These are phyloP conservation scores for Aurifilum marmelostoma DNA, from an alignment of 2,329 filamentous ascomycete genomes.

Conservation along the genomic window DNA sequence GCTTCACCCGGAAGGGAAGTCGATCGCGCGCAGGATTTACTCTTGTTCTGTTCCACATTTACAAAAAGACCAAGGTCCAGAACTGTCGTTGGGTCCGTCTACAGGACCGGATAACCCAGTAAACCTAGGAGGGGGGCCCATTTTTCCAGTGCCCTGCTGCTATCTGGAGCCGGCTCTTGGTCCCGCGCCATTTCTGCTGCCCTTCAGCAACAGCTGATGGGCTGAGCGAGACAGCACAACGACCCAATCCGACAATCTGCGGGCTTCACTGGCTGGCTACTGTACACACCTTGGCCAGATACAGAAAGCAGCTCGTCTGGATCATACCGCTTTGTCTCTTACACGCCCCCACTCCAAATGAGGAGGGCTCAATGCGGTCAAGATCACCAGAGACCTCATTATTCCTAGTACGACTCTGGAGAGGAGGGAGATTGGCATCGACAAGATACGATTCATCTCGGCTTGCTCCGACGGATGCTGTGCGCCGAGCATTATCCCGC, in stretches of 20 bases:
- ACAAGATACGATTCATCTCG: conserved; percentile 18
- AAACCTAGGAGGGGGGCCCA: background rate
- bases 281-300: conserved; percentile 12
- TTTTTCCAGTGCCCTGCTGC: conserved; percentile 18
- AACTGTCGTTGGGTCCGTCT: conserved; percentile 11
- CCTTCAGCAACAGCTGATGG: conserved; percentile 2
- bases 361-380: conserved; percentile 10
- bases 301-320: conserved; percentile 20
- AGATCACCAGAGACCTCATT: conserved; percentile 17
- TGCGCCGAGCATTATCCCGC: conserved; percentile 15
- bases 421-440: conserved; percentile 7
- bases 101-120: conserved; percentile 7
- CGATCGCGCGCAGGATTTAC: conserved; percentile 28
- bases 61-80: conserved; percentile 23
- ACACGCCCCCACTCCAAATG: background rate
- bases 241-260: conserved; percentile 10
- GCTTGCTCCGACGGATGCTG: conserved; percentile 24
- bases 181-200: conserved; percentile 11
- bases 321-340: background rate
- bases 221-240: background rate
- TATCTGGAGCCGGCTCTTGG: conserved; percentile 9
- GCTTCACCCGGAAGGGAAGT: conserved; percentile 26
- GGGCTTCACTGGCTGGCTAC: conserved; percentile 15
- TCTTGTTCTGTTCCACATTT: conserved; percentile 17
- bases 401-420: background rate